A percentile compares a stretch with the other conserved stretches of the same genome.
These are phyloP conservation scores for Cupressus sempervirens DNA, from an alignment of 75 land plant genomes.

Conservation along the genomic window DNA sequence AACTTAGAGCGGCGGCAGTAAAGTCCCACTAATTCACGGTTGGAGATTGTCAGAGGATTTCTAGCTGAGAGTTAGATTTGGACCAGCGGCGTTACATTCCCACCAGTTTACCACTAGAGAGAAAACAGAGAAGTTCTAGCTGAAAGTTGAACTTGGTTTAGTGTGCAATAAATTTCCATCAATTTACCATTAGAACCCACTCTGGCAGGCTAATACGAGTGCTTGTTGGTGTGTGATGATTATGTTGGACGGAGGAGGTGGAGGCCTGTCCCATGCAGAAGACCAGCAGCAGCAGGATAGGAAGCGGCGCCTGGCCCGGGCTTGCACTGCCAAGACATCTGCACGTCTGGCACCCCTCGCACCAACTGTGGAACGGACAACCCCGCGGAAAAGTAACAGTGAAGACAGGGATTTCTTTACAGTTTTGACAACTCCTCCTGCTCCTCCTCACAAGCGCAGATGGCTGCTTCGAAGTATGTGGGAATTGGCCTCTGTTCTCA, in stretches of 20 bases:
- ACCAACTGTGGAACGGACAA: neutral
- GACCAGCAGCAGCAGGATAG: constrained; percentile 3
- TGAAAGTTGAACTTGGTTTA: neutral
- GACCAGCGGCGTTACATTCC: too few species aligned
- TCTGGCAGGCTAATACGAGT: neutral
- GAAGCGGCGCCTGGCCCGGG: constrained; percentile 3
- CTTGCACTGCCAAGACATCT: constrained; percentile 5
- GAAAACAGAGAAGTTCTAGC: neutral
- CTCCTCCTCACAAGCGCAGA: constrained; percentile 9
- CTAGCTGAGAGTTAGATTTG: too few species aligned
- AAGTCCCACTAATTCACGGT: too few species aligned
- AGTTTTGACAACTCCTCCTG: constrained; percentile 6
- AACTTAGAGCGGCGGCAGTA: too few species aligned
- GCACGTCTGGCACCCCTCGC: constrained; percentile 9
- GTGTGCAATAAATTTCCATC: neutral
- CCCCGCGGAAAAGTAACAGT: neutral
- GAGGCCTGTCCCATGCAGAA: neutral
- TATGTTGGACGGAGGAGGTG: neutral
- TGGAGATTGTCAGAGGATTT: neutral
- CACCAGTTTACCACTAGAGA: too few species aligned
- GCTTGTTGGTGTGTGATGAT: neutral
- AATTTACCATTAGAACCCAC: neutral
- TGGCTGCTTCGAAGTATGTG: constrained; percentile 64
- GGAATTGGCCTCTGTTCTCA: constrained; percentile 88
- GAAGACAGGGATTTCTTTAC: constrained; percentile 11